A percentile compares a stretch with the other conserved stretches of the same genome.
phyloP scores from a whole-genome alignment of 2,329 filamentous ascomycete genomes.

The Alternaria alternata region DNA sequence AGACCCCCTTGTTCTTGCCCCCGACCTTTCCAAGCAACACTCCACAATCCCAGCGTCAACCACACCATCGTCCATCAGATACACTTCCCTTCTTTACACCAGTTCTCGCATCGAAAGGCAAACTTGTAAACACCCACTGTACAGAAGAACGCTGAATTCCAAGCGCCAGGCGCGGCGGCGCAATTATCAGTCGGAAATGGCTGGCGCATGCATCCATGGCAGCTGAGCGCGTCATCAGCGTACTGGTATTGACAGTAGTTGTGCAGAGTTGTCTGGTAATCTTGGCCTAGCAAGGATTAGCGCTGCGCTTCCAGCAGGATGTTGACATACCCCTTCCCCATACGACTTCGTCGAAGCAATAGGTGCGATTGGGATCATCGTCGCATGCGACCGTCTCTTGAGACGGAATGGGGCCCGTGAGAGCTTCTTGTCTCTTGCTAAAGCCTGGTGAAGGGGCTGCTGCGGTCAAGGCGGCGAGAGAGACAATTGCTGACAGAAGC shows the following conservation, averaged over 20 bases:
- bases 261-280: conserved; percentile 25
- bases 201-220: conserved; percentile 24
- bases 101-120: conserved; percentile 15
- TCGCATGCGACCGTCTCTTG: conserved; percentile 6
- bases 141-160: conserved; percentile 28
- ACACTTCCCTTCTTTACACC: conserved; percentile 15
- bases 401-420: neutral
- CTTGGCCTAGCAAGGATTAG: conserved; percentile 15
- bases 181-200: conserved; percentile 20
- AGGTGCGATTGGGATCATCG: conserved; percentile 12
- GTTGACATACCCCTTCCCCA: conserved; percentile 15
- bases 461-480: neutral
- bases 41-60: neutral
- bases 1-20: neutral
- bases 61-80: neutral
- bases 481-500: neutral
- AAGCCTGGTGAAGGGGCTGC: conserved; percentile 14
- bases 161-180: conserved; percentile 20
- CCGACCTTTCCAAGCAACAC: neutral
- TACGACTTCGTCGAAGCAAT: conserved; percentile 25
- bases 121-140: conserved; percentile 12
- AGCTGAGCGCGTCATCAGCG: conserved; percentile 24
- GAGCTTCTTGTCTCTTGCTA: neutral
- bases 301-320: neutral
- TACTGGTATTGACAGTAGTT: conserved; percentile 28